Evolutionary conservation across 257 asterid species (phyloP).

Genomic region (Solanum neorickii): DNA sequence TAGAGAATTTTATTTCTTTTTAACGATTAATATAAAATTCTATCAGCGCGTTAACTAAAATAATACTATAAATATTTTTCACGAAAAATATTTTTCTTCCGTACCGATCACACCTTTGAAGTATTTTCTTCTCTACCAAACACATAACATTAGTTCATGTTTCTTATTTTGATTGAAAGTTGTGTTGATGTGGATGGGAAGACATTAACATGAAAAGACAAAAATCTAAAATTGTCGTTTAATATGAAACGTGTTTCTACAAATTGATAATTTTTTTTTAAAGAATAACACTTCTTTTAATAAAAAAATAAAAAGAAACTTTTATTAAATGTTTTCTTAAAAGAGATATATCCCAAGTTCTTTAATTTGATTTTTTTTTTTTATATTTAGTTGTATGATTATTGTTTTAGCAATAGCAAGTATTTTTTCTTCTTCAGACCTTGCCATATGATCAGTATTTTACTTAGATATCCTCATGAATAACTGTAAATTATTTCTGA

Average conservation of each 20-base stretch:
- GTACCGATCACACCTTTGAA: rapidly evolving
- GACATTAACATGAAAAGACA: not conserved
- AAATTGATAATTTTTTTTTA: not conserved
- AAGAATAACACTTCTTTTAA: not conserved
- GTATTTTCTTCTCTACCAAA: not conserved
- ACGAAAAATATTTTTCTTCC: not conserved
- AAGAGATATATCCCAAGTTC: not conserved
- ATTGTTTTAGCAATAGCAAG: no score
- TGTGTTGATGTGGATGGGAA: not conserved
- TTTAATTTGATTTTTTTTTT: no score
- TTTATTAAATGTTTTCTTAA: not conserved
- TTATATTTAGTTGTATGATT: no score
- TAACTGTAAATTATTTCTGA: no score
- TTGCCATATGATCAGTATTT: no score
- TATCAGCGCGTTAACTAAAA: not conserved
- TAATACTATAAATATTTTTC: not conserved
- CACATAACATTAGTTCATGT: not conserved
- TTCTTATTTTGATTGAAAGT: not conserved
- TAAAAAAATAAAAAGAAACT: not conserved
- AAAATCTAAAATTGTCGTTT: not conserved
- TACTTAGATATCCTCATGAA: no score
- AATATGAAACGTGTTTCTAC: not conserved
- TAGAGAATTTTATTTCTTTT: not conserved
- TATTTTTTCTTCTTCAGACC: no score
- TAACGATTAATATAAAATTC: not conserved